Percentiles rank a stretch among this genome's conserved stretches.
Evolutionary conservation across 768 basidiomycete species (phyloP).

Genomic region (Suillus ampliporus): DNA sequence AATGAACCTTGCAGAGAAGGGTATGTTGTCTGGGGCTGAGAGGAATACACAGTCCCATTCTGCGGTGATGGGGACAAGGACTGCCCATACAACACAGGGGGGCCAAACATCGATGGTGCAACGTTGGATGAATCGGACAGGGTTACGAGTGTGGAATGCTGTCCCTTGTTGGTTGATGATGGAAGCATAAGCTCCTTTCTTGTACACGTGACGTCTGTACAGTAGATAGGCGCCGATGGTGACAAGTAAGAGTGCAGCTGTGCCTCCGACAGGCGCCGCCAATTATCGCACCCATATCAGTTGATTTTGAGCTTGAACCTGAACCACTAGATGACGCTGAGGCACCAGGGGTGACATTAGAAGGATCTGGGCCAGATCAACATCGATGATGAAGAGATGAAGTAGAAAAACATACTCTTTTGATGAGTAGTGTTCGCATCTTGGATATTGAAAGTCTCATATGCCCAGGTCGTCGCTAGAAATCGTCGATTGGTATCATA

Average conservation of each 20-base stretch:
- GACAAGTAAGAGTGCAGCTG: slow-evolving; percentile 22
- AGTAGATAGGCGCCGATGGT: slow-evolving; percentile 19
- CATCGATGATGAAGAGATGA: not conserved
- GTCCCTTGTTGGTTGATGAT: not conserved
- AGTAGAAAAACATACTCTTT: slow-evolving; percentile 22
- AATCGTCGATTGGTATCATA: not conserved
- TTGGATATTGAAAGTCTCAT: slow-evolving; percentile 31
- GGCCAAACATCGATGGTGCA: not conserved
- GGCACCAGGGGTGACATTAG: not conserved
- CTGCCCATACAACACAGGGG: not conserved
- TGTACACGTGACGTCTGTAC: slow-evolving; percentile 17
- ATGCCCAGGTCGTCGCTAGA: slow-evolving; percentile 43
- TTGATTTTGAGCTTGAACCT: not conserved
- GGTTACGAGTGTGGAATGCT: slow-evolving; percentile 15
- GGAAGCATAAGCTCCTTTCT: not conserved
- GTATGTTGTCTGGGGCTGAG: slow-evolving; percentile 1
- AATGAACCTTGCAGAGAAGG: slow-evolving; percentile 9
- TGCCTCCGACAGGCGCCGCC: slow-evolving; percentile 30
- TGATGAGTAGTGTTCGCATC: slow-evolving; percentile 28
- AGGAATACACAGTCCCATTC: not conserved
- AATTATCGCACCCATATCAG: slow-evolving; percentile 27
- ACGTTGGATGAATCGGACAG: slow-evolving; percentile 21
- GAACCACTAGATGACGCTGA: slow-evolving; percentile 9
- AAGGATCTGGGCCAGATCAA: not conserved
- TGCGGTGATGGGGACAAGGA: not conserved